These are phyloP conservation scores for Fusarium beomiforme DNA, from an alignment of 2,329 filamentous ascomycete species.

Conservation along the genomic window DNA sequence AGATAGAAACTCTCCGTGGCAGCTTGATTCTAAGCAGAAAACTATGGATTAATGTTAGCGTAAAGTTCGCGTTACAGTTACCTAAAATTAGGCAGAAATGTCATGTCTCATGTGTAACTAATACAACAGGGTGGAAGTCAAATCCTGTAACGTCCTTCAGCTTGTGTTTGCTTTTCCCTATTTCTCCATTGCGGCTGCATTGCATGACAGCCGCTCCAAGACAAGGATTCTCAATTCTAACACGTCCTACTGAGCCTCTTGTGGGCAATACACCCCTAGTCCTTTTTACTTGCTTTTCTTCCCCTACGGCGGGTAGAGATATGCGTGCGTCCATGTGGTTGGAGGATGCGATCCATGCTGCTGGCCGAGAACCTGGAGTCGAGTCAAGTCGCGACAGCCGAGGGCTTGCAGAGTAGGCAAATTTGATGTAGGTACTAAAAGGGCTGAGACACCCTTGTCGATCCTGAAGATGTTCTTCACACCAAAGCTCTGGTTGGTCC, in stretches of 20 bases:
- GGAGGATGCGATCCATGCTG: slow-evolving; percentile 15
- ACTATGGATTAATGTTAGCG: background rate
- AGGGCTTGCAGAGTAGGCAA: slow-evolving; percentile 9
- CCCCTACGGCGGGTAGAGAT: slow-evolving; percentile 13
- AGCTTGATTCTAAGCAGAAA: slow-evolving; percentile 1
- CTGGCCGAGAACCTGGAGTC: slow-evolving; percentile 30
- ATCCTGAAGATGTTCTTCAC: slow-evolving; percentile 36
- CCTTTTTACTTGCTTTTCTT: slow-evolving; percentile 16
- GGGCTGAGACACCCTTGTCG: slow-evolving; percentile 38
- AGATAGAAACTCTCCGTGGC: background rate
- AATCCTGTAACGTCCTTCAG: slow-evolving; percentile 15
- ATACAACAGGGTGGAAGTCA: background rate
- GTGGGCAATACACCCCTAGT: background rate
- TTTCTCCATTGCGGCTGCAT: slow-evolving; percentile 32
- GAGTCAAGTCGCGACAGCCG: slow-evolving; percentile 40
- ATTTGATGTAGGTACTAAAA: slow-evolving; percentile 10
- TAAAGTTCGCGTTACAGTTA: background rate
- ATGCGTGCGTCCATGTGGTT: slow-evolving; percentile 15
- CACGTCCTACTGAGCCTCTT: background rate
- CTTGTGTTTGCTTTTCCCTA: slow-evolving; percentile 12
- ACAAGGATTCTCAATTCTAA: slow-evolving; percentile 23
- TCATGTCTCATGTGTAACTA: background rate
- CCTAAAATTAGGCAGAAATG: background rate
- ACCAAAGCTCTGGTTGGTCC: slow-evolving; percentile 35
- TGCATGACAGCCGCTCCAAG: slow-evolving; percentile 18